Base-by-base conservation (phyloP, 805 yeast species). In the Barnettozyma sp. region DNA sequence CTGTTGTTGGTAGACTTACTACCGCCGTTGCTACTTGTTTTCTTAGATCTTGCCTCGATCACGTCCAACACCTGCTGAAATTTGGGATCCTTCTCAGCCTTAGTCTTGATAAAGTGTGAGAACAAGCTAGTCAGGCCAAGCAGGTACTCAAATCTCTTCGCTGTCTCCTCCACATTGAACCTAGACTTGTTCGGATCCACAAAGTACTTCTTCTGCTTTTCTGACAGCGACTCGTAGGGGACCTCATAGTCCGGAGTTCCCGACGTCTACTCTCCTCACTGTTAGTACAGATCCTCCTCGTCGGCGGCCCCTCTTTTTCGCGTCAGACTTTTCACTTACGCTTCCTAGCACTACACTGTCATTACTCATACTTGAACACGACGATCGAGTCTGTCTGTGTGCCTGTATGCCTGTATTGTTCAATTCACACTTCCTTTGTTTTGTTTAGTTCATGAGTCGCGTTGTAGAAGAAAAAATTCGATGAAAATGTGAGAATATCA, bases 121-220 rank as follows among this genome's bases (percentile, higher is more conserved):
- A 82, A 82, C 34, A 82, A 59, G 13, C 71, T 72, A 5, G 87
- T 78, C 37, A 82, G 58, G 0, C 83, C 78, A 28, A 82, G 54
- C 24, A 82, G 60, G 55, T 82, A 78, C 45, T 72, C 72, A 61
- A 80, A 82, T 46, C 88, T 62, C 48, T 76, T 72, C 7, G 78
- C 73, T 0, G 86, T 79, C 26, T 71, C 77, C 34, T 70, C 70
- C 3, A 72, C 66, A 49, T 77, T 70, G 50, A 78, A 71, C 24
- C 56, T 56, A 25, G 49, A 51, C 55, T 35, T 59, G 54, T 26
- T 49, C 45, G 50, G 55, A 23, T 55, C 54, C 5, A 64, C 65
- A 35, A 65, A 51, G 45, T 66, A 65, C 12, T 42, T 23, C 36
- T 43, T 43, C 24, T 42, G 49, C 30, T 40, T 50, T 16, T 43